Conservation (phyloP, 305 asterid species). For the Fraxinus sp. region DNA sequence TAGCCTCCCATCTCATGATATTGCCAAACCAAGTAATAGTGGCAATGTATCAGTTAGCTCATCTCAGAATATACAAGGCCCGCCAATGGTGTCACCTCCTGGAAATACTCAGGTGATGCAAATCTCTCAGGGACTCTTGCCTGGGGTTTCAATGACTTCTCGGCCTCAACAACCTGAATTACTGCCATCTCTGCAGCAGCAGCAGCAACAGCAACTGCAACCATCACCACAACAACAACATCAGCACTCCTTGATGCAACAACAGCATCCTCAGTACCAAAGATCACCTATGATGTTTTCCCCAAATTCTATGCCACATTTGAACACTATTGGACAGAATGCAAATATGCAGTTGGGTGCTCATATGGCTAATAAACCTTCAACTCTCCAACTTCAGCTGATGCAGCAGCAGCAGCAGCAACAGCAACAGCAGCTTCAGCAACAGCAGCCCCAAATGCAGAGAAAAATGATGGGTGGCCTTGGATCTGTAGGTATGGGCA, state of each 20-base stretch:
- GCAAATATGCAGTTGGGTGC: constrained; percentile 57
- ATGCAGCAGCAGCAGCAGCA: constrained; percentile 37
- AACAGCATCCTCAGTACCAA: constrained; percentile 70
- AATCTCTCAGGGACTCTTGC: constrained; percentile 72
- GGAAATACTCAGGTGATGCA: constrained; percentile 63
- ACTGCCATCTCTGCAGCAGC: constrained; percentile 50
- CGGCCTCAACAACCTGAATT: constrained; percentile 74
- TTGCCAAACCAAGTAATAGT: constrained; percentile 45
- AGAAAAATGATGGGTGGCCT: constrained; percentile 79
- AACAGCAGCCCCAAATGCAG: constrained; percentile 44
- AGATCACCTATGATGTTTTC: constrained; percentile 71
- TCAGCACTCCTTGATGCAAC: constrained; percentile 41
- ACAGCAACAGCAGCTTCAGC: constrained; percentile 9
- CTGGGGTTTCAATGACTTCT: constrained; percentile 56
- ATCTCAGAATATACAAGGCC: constrained; percentile 54
- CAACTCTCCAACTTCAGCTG: constrained; percentile 65
- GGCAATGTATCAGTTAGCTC: constrained; percentile 48
- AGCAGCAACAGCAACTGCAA: not conserved
- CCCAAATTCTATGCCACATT: constrained; percentile 64
- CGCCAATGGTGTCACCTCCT: constrained; percentile 62
- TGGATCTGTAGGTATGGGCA: constrained; percentile 78
- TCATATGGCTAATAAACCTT: constrained; percentile 55
- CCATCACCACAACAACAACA: constrained; percentile 28
- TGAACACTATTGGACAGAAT: constrained; percentile 58
- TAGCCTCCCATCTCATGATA: constrained; percentile 51